These are phyloP conservation scores for Poa annua DNA, from an alignment of 176 grass and related monocot species.

Conservation along the genomic window DNA sequence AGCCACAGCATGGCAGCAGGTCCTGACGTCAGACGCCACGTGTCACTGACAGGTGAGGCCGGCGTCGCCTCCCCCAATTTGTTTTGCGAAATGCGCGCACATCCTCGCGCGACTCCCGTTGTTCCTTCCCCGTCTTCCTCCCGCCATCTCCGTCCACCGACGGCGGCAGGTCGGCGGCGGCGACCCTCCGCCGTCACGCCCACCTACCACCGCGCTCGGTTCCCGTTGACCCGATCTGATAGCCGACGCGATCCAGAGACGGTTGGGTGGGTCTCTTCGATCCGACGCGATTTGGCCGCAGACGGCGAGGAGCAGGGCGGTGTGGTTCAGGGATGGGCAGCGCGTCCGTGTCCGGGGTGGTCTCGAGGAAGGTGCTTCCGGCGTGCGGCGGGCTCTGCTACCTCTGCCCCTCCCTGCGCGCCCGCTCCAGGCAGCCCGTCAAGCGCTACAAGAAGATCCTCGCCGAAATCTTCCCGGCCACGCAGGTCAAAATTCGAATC, in stretches of 20 bases:
- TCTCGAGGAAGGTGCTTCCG: slow-evolving; percentile 70
- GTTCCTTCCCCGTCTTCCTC: background rate
- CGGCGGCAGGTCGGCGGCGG: background rate
- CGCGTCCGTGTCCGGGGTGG: slow-evolving; percentile 38
- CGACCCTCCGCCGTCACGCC: background rate
- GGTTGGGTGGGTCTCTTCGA: background rate
- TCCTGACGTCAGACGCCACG: background rate
- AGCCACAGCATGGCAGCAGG: too few species aligned
- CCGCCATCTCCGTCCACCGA: background rate
- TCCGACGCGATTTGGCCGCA: background rate
- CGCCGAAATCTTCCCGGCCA: slow-evolving; percentile 67
- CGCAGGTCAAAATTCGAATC: slow-evolving; percentile 35
- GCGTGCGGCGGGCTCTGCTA: slow-evolving; percentile 66
- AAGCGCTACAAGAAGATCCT: slow-evolving; percentile 90
- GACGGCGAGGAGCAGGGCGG: background rate
- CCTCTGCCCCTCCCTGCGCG: slow-evolving; percentile 52
- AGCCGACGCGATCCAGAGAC: background rate
- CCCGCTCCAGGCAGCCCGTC: slow-evolving; percentile 64
- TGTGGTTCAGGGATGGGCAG: background rate
- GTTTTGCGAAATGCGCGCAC: background rate
- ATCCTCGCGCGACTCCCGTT: background rate
- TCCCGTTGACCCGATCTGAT: background rate
- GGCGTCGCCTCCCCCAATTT: background rate
- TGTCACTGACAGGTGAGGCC: background rate
- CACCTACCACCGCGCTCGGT: background rate